These are phyloP conservation scores for Coemansia sp. DNA, from an alignment of 192 early-diverging fungal species.

Conservation along the genomic window DNA sequence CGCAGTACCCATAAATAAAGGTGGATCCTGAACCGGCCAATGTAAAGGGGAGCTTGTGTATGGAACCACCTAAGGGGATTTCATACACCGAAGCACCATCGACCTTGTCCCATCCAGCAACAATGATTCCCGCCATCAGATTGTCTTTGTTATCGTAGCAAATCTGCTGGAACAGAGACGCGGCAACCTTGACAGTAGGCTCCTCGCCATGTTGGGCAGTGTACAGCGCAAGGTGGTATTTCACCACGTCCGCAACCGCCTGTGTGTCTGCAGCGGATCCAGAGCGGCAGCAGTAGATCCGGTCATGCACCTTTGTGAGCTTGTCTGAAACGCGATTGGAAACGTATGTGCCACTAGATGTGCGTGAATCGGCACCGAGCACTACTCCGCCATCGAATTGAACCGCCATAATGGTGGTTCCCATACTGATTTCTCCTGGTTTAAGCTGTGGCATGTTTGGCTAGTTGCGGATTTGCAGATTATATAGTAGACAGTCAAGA, in stretches of 20 bases:
- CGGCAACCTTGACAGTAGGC: constrained; percentile 85
- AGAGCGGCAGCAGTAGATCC: constrained; percentile 97
- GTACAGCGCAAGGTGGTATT: constrained; percentile 94
- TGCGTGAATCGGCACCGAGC: constrained; percentile 96
- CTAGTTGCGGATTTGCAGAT: background rate
- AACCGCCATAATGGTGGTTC: constrained; percentile 97
- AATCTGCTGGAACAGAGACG: constrained; percentile 89
- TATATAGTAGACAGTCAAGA: background rate
- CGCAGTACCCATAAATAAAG: constrained; percentile 99
- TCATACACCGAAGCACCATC: constrained; percentile 86
- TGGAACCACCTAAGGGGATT: constrained; percentile 88
- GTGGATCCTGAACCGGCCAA: constrained; percentile 94
- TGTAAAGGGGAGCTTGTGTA: constrained; percentile 90
- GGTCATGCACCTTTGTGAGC: constrained; percentile 92
- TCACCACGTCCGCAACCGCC: constrained; percentile 95
- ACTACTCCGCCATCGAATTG: constrained; percentile 89
- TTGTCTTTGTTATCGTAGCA: constrained; percentile 92
- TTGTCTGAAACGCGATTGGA: constrained; percentile 98
- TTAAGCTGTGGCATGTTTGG: constrained; percentile 62
- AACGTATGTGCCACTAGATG: constrained; percentile 94
- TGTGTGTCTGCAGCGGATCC: constrained; percentile 98
- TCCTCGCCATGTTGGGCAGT: constrained; percentile 79
- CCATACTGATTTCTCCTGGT: constrained; percentile 93
- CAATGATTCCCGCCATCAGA: constrained; percentile 92
- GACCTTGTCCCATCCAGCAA: constrained; percentile 95